phyloP scores from a whole-genome alignment of 495 filamentous ascomycete species.

The Penicillium ucsense region DNA sequence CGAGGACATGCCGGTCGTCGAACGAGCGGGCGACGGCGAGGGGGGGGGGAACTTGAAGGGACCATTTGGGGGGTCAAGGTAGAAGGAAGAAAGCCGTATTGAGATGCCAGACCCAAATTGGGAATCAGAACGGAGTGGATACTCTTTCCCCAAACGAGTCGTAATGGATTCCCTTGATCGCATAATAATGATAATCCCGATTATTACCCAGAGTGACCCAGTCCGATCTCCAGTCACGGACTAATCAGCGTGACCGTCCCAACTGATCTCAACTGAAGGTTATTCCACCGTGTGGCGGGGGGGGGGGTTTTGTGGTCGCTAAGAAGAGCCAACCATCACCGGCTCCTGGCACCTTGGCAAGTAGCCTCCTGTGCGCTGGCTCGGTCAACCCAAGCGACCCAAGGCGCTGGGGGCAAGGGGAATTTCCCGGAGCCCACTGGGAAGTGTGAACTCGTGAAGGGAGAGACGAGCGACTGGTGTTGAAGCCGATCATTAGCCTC shows the following conservation, averaged over 20 bases:
- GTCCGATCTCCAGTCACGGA: neutral
- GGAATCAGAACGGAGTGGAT: too few relatives aligned
- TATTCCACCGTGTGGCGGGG: conserved; percentile 18
- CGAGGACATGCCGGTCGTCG: too few relatives aligned
- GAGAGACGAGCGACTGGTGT: conserved; percentile 7
- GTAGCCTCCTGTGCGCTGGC: neutral
- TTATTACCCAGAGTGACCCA: neutral
- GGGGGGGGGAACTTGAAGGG: too few relatives aligned
- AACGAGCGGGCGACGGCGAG: too few relatives aligned
- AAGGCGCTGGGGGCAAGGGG: neutral
- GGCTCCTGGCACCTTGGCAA: neutral
- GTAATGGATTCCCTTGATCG: too few relatives aligned
- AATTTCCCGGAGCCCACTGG: conserved; percentile 11
- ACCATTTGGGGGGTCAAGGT: too few relatives aligned
- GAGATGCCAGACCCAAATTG: too few relatives aligned
- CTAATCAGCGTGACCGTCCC: neutral
- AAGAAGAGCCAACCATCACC: conserved; percentile 1
- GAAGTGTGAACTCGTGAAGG: neutral
- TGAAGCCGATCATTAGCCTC: too few relatives aligned
- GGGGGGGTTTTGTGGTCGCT: neutral
- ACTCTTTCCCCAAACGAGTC: too few relatives aligned
- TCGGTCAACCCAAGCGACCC: neutral
- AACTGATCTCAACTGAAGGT: neutral
- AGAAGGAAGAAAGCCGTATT: too few relatives aligned
- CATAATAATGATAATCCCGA: neutral